These are phyloP conservation scores for Cucurbita moschata DNA, from an alignment of 306 rosid genomes.

Conservation along the genomic window DNA sequence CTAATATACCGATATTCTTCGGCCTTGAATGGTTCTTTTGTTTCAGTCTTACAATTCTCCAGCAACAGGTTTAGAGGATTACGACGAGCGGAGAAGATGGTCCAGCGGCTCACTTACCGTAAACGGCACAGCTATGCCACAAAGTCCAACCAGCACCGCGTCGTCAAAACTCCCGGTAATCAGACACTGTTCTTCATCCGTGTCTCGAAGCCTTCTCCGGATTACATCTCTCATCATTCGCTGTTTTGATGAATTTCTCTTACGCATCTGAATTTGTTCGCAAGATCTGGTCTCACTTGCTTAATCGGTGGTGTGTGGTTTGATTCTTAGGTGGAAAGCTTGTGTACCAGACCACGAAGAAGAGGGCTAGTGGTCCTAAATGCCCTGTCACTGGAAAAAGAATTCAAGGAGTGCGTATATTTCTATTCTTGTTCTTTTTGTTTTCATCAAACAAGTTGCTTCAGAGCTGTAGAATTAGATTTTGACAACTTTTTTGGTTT, in stretches of 20 bases:
- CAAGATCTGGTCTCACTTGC: not conserved
- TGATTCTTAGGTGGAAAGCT: constrained; percentile 54
- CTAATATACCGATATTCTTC: constrained; percentile 9
- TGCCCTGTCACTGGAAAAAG: constrained; percentile 93
- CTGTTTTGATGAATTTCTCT: not conserved
- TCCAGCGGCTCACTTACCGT: not conserved
- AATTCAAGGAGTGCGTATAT: constrained; percentile 63
- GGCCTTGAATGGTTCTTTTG: accelerated
- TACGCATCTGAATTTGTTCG: not conserved
- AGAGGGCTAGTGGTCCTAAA: constrained; percentile 90
- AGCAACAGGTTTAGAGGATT: not conserved
- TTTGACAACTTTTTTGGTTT: not conserved
- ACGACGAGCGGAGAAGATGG: not conserved
- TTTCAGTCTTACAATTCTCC: not conserved
- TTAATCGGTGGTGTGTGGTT: not conserved
- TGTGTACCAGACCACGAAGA: constrained; percentile 72
- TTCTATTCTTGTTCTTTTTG: not conserved
- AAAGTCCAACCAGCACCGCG: not conserved
- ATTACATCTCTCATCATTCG: not conserved
- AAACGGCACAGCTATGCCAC: not conserved
- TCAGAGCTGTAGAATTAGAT: not conserved
- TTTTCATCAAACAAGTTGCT: not conserved
- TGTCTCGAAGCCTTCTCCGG: not conserved
- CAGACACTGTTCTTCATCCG: not conserved
- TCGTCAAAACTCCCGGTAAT: constrained; percentile 29